phyloP scores from a whole-genome alignment of 176 grass and related monocot species.

The Saccharum officinarum region DNA sequence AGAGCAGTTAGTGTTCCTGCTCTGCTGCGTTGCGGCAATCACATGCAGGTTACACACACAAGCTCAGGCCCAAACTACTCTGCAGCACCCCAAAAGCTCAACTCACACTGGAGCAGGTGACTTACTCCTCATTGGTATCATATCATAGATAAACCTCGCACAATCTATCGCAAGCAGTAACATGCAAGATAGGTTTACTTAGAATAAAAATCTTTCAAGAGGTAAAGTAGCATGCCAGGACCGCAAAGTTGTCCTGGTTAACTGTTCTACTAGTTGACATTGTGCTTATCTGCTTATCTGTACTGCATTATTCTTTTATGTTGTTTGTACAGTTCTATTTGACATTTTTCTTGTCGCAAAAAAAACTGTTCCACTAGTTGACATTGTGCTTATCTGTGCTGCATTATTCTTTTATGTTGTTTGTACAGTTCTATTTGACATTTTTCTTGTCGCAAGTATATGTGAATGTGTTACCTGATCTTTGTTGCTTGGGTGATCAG shows the following conservation, averaged over 20 bases:
- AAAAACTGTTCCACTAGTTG: no score
- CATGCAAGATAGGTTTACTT: constrained; percentile 6
- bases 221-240: neutral
- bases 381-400: no score
- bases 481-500: constrained; percentile 29
- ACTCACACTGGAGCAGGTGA: constrained; percentile 52
- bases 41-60: constrained; percentile 38
- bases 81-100: neutral
- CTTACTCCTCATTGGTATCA: neutral
- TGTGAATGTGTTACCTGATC: constrained; percentile 18
- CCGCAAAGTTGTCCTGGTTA: neutral
- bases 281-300: neutral
- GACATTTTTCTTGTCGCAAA: no score
- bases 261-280: constrained; percentile 16
- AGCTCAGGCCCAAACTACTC: constrained; percentile 25
- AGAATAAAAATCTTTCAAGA: neutral
- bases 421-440: constrained; percentile 18
- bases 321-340: no score
- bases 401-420: neutral
- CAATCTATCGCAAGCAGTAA: neutral
- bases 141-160: neutral
- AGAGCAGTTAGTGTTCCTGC: constrained; percentile 48
- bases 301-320: no score
- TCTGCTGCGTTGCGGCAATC: constrained; percentile 53
- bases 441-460: neutral